These are phyloP conservation scores for Erucastrum elatum DNA, from an alignment of 345 rosid genomes.

Conservation along the genomic window DNA sequence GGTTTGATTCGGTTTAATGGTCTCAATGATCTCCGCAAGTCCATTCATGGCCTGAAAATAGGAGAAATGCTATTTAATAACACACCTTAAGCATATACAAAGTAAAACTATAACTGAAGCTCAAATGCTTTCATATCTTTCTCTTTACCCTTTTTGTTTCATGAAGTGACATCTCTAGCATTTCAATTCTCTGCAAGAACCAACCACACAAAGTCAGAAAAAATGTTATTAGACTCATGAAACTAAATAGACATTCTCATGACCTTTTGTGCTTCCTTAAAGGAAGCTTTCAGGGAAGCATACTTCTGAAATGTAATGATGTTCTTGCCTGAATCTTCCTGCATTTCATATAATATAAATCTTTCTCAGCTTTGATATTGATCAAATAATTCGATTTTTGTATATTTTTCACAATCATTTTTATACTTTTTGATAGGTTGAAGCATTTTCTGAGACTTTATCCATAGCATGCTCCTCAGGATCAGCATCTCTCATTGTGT, in stretches of 20 bases:
- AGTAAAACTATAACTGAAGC: neutral
- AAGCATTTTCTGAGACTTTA: constrained; percentile 14
- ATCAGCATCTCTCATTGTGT: constrained; percentile 9
- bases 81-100: neutral
- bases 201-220: neutral
- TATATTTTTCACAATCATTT: neutral
- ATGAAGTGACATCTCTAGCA: constrained; percentile 25
- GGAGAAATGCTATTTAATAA: neutral
- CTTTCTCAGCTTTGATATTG: neutral
- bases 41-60: constrained; percentile 22
- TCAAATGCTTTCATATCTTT: neutral
- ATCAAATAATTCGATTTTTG: neutral
- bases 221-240: neutral
- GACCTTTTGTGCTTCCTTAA: constrained; percentile 16
- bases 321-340: constrained; percentile 6
- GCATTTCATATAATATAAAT: constrained; percentile 4
- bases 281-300: constrained; percentile 14
- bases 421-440: constrained; percentile 1
- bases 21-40: constrained; percentile 22
- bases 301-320: constrained; percentile 4
- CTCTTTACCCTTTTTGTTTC: constrained; percentile 29
- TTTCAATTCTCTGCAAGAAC: constrained; percentile 24
- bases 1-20: constrained; percentile 28
- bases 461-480: constrained; percentile 9
- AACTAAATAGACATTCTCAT: neutral